These are phyloP conservation scores for Choiromyces venosus DNA, from an alignment of 495 filamentous ascomycete species.

Conservation along the genomic window DNA sequence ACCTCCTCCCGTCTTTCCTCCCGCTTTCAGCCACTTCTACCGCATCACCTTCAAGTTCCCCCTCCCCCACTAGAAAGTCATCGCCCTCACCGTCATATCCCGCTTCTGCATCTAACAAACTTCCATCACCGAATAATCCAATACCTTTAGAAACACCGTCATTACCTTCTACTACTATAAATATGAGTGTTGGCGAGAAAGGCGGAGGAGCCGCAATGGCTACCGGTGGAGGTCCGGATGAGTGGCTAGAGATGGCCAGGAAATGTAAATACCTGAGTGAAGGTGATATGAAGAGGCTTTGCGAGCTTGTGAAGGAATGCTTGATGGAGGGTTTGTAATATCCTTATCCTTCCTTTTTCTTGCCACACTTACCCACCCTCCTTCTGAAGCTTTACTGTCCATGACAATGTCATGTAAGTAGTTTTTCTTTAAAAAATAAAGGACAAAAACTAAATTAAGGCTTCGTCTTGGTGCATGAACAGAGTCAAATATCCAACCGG, in stretches of 20 bases:
- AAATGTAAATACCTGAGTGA: slow-evolving; percentile 96
- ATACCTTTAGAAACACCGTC: slow-evolving; percentile 6
- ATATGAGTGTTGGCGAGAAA: slow-evolving; percentile 53
- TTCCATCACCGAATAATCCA: slow-evolving; percentile 18
- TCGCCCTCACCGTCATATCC: background rate
- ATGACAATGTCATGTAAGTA: slow-evolving; percentile 28
- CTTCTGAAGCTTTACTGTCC: background rate
- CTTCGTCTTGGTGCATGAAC: slow-evolving; percentile 10
- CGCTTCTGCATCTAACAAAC: slow-evolving; percentile 15
- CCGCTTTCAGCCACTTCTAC: slow-evolving; percentile 14
- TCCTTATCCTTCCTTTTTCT: background rate
- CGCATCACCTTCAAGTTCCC: slow-evolving; percentile 17
- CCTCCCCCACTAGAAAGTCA: background rate
- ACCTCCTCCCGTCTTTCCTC: slow-evolving; percentile 29
- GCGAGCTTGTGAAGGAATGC: slow-evolving; percentile 91
- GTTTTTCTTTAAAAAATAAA: slow-evolving; percentile 13
- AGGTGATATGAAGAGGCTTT: slow-evolving; percentile 93
- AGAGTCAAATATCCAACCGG: slow-evolving; percentile 98
- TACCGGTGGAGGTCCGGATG: slow-evolving; percentile 79
- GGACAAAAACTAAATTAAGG: slow-evolving; percentile 10
- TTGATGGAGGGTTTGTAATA: slow-evolving; percentile 20
- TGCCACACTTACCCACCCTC: background rate
- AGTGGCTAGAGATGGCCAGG: slow-evolving; percentile 93
- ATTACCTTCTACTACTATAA: slow-evolving; percentile 14
- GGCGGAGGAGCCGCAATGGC: slow-evolving; percentile 87